Percentiles rank a stretch among this genome's conserved stretches.
Evolutionary conservation across 2,329 filamentous ascomycete genomes (phyloP).

Genomic region (Mariannaea sp.): DNA sequence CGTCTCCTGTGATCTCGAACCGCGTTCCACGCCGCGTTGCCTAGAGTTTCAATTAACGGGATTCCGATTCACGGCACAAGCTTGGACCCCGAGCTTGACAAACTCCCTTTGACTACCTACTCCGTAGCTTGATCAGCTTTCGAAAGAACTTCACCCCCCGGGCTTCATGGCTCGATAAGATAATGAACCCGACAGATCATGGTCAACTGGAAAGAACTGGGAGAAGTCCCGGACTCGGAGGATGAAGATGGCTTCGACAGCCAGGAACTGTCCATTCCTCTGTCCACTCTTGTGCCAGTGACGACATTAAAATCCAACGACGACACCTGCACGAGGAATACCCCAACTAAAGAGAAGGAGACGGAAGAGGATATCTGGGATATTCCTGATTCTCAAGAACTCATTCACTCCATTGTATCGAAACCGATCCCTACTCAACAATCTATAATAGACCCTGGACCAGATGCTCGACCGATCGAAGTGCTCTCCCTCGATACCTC

Average conservation of each 20-base stretch:
- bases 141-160: conserved; percentile 8
- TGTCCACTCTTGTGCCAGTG: conserved; percentile 2
- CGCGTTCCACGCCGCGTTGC: conserved; percentile 36
- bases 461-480: conserved; percentile 10
- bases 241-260: conserved; percentile 52
- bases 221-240: conserved; percentile 57
- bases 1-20: conserved; percentile 34
- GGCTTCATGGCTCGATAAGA: conserved; percentile 27
- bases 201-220: conserved; percentile 55
- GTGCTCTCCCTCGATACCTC: conserved; percentile 10
- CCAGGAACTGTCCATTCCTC: conserved; percentile 32
- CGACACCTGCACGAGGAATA: not conserved
- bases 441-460: conserved; percentile 9
- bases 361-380: conserved; percentile 43
- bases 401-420: not conserved
- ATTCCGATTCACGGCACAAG: conserved; percentile 12
- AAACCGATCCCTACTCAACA: conserved; percentile 12
- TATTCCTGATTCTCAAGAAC: conserved; percentile 42
- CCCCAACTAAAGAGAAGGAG: conserved; percentile 12
- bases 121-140: too few relatives aligned
- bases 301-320: conserved; percentile 6
- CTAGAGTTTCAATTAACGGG: conserved; percentile 29
- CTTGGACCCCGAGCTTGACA: conserved; percentile 4
- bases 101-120: conserved; percentile 1
- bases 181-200: conserved; percentile 43